Evolutionary conservation across 345 rosid genomes (phyloP).

Genomic region (Arabis alpina): DNA sequence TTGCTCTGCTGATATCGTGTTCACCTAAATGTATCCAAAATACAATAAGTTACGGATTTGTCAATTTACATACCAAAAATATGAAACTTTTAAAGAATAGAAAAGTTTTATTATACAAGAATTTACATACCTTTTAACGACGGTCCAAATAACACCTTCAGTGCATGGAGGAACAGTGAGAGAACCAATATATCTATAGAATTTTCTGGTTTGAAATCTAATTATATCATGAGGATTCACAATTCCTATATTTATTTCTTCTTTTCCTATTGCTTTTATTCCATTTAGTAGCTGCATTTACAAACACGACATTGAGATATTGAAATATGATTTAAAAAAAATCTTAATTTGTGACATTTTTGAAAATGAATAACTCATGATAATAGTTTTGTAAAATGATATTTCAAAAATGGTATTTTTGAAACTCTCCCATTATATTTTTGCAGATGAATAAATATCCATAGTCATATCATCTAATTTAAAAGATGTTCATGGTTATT

Average conservation of each 20-base stretch:
- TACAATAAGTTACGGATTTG: neutral
- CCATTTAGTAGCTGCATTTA: conserved; percentile 49
- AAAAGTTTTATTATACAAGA: neutral
- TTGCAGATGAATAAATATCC: no score
- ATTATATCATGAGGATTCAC: conserved; percentile 54
- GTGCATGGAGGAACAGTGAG: conserved; percentile 80
- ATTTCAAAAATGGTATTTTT: no score
- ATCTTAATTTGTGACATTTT: no score
- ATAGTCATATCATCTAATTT: no score
- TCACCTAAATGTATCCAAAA: conserved; percentile 46
- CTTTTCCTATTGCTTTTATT: conserved; percentile 41
- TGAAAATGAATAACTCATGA: no score
- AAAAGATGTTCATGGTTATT: no score
- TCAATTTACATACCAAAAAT: neutral
- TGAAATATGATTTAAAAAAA: no score
- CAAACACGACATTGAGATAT: neutral
- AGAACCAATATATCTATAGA: conserved; percentile 72
- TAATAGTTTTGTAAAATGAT: no score
- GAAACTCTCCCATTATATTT: no score
- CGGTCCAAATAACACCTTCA: conserved; percentile 76
- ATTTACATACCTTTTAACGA: conserved; percentile 47
- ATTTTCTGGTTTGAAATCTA: conserved; percentile 55
- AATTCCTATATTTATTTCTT: conserved; percentile 46
- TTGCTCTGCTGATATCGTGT: conserved; percentile 70
- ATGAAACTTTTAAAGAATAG: neutral